Evolutionary conservation across 2,329 filamentous ascomycete genomes (phyloP), one percentile per base, ranked within the genome.

Genomic region (Teratosphaeria viscida): DNA sequence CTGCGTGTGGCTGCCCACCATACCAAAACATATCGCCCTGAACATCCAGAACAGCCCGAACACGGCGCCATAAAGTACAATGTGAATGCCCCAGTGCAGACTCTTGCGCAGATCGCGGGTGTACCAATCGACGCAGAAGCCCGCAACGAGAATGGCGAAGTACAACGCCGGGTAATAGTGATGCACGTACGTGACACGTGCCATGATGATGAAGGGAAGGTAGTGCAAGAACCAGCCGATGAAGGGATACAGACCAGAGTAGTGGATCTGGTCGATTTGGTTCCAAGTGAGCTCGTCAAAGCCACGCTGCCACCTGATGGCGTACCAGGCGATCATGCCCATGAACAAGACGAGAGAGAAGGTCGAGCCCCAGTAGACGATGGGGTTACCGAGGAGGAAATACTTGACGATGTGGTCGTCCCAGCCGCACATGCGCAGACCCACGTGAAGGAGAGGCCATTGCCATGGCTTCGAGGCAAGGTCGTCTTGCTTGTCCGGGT

Each of bases 131-230:
- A 89, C 77, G 66, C 91, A 82, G 81, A 99, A 99, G 58, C 92
- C 92, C 63, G 92, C 85, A 16, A 84, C 85, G 54, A 99, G 79
- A 65, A 99, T 96, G 68, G 94, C 92, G 74, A 97, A 99, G 80
- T 97, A 99, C 11, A 99, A 84, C 10, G 94, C 94, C 11, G 94
- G 94, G 75, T 97, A 99, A 81, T 99, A 99, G 79, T 99, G 94
- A 75, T 99, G 94, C 58, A 99, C 94, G 71, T 99, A 99, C 16
- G 94, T 99, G 62, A 99, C 94, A 81, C 94, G 90, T 11, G 91
- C 94, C 95, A 99, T 99, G 71, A 94, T 85, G 69, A 96, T 84
- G 76, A 97, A 99, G 0, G 94, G 94, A 63, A 96, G 78, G 74
- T 96, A 99, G 77, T 99, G 94, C 55, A 99, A 82, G 76, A 96